Percentiles rank a stretch among this genome's conserved stretches.
Evolutionary conservation across 179 eudicot genomes (phyloP).

Genomic region (Nepenthes alata): DNA sequence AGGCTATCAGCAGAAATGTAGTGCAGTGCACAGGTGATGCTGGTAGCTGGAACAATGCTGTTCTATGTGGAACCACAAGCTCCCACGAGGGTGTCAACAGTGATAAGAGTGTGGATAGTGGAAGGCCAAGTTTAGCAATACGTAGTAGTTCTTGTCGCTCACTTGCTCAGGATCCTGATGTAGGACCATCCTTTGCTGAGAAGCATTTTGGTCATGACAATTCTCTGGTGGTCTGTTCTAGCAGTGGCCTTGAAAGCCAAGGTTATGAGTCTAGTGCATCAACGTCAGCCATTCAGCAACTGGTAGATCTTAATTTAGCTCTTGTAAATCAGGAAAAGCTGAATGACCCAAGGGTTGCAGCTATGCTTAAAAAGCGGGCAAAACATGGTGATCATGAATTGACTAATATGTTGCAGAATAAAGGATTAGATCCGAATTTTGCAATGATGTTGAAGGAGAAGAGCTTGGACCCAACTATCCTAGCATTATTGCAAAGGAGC

Average conservation of each 20-base stretch:
- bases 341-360: slow-evolving; percentile 76
- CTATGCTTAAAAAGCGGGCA: slow-evolving; percentile 62
- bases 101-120: slow-evolving; percentile 89
- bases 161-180: slow-evolving; percentile 75
- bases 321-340: slow-evolving; percentile 77
- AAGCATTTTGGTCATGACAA: slow-evolving; percentile 45
- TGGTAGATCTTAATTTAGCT: slow-evolving; percentile 65
- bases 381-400: slow-evolving; percentile 70
- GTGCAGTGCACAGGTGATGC: slow-evolving; percentile 57
- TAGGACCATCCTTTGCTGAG: slow-evolving; percentile 54
- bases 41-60: slow-evolving; percentile 45
- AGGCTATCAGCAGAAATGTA: slow-evolving; percentile 21
- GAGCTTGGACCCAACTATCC: slow-evolving; percentile 85
- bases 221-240: slow-evolving; percentile 54
- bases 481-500: slow-evolving; percentile 89
- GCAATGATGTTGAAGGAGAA: slow-evolving; percentile 96
- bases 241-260: slow-evolving; percentile 90
- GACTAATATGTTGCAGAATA: slow-evolving; percentile 73
- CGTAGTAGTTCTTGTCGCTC: slow-evolving; percentile 88
- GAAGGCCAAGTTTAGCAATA: slow-evolving; percentile 80
- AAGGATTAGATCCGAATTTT: slow-evolving; percentile 97
- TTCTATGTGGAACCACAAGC: slow-evolving; percentile 24
- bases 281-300: slow-evolving; percentile 58
- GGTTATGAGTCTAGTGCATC: slow-evolving; percentile 83
- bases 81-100: slow-evolving; percentile 72